These are phyloP conservation scores for Paracoccidioides brasiliensis DNA, from an alignment of 2,329 filamentous ascomycete species.

Conservation along the genomic window DNA sequence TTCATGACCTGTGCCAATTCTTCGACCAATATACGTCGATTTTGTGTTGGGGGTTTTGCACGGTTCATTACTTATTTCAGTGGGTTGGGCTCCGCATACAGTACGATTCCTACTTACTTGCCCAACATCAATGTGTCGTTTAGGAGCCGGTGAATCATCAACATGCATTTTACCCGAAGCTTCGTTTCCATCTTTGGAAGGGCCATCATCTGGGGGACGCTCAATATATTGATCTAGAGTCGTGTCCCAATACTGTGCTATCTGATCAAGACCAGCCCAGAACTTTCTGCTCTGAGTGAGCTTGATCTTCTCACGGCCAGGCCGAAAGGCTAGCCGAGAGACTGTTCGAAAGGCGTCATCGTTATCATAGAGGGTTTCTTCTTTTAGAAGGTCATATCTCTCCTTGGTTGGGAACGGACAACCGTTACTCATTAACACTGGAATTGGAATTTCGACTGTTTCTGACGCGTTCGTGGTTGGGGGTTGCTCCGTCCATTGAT, in stretches of 20 bases:
- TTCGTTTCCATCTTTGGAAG: constrained; percentile 5
- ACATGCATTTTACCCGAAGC: constrained; percentile 10
- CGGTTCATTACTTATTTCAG: neutral
- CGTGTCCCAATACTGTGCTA: constrained; percentile 51
- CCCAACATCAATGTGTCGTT: constrained; percentile 5
- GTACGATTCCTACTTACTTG: neutral
- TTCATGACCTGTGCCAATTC: constrained; percentile 42
- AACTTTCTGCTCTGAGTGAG: constrained; percentile 47
- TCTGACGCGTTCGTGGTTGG: constrained; percentile 18
- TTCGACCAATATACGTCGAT: constrained; percentile 43
- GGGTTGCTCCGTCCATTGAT: constrained; percentile 23
- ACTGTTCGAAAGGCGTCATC: constrained; percentile 46
- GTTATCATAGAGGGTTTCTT: constrained; percentile 43
- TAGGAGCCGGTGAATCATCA: constrained; percentile 10
- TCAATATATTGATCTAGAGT: constrained; percentile 45
- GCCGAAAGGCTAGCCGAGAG: constrained; percentile 33
- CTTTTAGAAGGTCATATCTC: constrained; percentile 36
- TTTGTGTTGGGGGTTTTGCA: constrained; percentile 7
- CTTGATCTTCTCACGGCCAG: constrained; percentile 35
- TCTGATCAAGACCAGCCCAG: constrained; percentile 44
- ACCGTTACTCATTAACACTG: constrained; percentile 35
- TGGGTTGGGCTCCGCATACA: constrained; percentile 1
- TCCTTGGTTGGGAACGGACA: constrained; percentile 34
- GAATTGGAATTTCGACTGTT: constrained; percentile 14
- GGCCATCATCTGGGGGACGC: constrained; percentile 18